Percentiles rank a stretch among this genome's conserved stretches.
These are phyloP conservation scores for Tulasnella sp. DNA, from an alignment of 768 basidiomycete genomes.

Conservation along the genomic window DNA sequence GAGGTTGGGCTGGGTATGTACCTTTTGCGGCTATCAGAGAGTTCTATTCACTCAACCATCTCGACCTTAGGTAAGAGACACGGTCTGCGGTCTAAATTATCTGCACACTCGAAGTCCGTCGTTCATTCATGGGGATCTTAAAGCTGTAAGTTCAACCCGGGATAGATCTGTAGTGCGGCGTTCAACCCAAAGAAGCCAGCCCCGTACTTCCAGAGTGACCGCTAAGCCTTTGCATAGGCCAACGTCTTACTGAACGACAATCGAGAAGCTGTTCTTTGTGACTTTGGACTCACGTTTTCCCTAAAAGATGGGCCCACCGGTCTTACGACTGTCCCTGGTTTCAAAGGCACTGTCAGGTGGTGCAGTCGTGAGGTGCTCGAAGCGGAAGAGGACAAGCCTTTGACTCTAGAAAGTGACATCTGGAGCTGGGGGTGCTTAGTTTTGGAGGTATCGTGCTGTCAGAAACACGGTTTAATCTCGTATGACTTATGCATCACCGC, in stretches of 20 bases:
- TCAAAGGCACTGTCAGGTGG: not conserved
- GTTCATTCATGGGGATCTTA: not conserved
- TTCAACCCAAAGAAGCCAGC: too few species aligned
- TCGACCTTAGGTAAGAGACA: not conserved
- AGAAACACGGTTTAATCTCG: too few species aligned
- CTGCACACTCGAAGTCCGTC: not conserved
- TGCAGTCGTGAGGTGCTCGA: not conserved
- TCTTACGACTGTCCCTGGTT: not conserved
- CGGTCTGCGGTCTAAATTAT: not conserved
- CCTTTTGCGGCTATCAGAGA: not conserved
- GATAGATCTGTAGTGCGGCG: too few species aligned
- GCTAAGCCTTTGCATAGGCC: too few species aligned
- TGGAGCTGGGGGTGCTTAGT: not conserved
- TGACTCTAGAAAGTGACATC: not conserved
- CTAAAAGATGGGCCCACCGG: not conserved
- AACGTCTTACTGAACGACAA: too few species aligned
- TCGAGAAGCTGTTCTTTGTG: too few species aligned
- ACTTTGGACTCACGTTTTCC: too few species aligned
- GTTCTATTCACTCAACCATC: not conserved
- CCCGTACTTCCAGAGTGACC: too few species aligned
- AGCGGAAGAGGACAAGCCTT: not conserved
- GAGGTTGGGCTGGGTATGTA: not conserved
- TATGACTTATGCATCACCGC: not conserved
- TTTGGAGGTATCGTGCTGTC: not conserved
- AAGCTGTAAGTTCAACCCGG: not conserved